Base-by-base conservation (phyloP, 331 rosid genomes). In the Acacia pycnantha region DNA sequence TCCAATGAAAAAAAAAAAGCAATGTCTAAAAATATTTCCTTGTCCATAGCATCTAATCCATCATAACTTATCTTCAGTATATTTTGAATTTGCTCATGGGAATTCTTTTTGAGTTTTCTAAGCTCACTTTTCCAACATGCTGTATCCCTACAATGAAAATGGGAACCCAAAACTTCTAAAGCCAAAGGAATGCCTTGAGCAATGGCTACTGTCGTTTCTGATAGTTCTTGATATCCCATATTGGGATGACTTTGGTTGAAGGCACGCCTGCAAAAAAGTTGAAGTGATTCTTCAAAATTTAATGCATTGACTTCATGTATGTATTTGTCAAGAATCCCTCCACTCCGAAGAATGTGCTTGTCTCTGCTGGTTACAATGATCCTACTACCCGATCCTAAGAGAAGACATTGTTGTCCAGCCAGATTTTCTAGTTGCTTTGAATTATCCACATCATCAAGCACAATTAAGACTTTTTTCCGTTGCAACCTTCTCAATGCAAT, bases 11-110 rank as follows among this genome's bases (percentile, higher is more conserved):
- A n/a, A n/a, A 84, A 84, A 50, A 82, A 84, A 54, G 84, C 87
- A 68, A 84, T 68, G 16, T 84, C 84, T 0, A 84, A 48, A 69
- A 79, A 75, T 53, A 74, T 18, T 6, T 59, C 11, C 51, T 19
- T 26, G 0, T 46, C 33, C 0, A 1, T 2, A 19, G 0, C 0
- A 0, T 54, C 43, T 22, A 84, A 8, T 58, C 53, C 70, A 24
- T 75, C 41, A 54, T 43, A 84, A 24, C 83, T 68, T 4, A 82
- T 29, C 19, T 35, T 4, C 0, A 82, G 11, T 47, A 81, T 65
- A 5, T 50, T 18, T 11, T 18, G 75, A 64, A 74, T 74, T 10
- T 21, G 2, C 9, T 0, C 8, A 66, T 6, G 2, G 0, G 75
- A 58, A 35, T 7, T 16, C 18, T 18, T 48, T 14, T 50, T 4